These are phyloP conservation scores for Talaromyces albobiverticillius DNA, from an alignment of 2,329 filamentous ascomycete species.

Conservation along the genomic window DNA sequence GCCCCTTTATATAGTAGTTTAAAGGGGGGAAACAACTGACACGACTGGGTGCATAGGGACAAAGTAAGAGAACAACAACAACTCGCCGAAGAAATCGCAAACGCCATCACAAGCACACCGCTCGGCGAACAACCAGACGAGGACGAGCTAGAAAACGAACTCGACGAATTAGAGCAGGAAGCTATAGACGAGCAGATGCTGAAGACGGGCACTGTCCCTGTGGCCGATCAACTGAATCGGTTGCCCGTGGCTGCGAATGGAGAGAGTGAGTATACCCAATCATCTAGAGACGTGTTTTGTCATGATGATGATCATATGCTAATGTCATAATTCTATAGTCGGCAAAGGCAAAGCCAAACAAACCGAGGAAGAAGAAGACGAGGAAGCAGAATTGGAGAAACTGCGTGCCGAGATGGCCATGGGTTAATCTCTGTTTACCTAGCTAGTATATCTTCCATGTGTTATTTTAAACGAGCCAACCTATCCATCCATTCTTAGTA, in stretches of 20 bases:
- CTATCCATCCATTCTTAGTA: not conserved
- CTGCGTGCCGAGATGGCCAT: slow-evolving; percentile 97
- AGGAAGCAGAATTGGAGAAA: slow-evolving; percentile 90
- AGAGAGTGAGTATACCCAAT: slow-evolving; percentile 62
- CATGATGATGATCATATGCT: too few relatives aligned
- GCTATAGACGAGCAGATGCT: slow-evolving; percentile 91
- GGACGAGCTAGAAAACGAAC: slow-evolving; percentile 76
- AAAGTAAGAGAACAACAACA: slow-evolving; percentile 86
- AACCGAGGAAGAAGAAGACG: slow-evolving; percentile 80
- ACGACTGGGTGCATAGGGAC: slow-evolving; percentile 73
- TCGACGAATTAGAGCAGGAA: slow-evolving; percentile 87
- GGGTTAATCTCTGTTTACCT: slow-evolving; percentile 55
- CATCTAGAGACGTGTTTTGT: not conserved
- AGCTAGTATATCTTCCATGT: too few relatives aligned
- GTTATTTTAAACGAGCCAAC: too few relatives aligned
- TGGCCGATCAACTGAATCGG: slow-evolving; percentile 71
- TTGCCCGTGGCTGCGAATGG: slow-evolving; percentile 72
- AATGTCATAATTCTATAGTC: slow-evolving; percentile 25
- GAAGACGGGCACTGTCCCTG: slow-evolving; percentile 79
- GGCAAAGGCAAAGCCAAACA: slow-evolving; percentile 45
- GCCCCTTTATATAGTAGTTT: too few relatives aligned
- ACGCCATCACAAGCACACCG: slow-evolving; percentile 72
- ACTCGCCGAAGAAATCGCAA: slow-evolving; percentile 88
- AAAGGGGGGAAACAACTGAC: too few relatives aligned
- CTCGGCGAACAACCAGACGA: slow-evolving; percentile 75